Conservation (phyloP, 176 grass and related monocot species). For the Hordeum vulgare region MorexV3_pseudomolecules_assembly NC_058522.1:487083333-487083832, state of each 20-base stretch:
- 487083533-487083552: neutral
- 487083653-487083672: neutral
- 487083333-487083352: constrained; percentile 86
- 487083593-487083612: constrained; percentile 70
- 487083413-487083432: constrained; percentile 85
- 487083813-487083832: neutral
- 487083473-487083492: neutral
- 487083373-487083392: constrained; percentile 98
- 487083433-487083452: constrained; percentile 96
- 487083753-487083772: neutral
- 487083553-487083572: constrained; percentile 64
- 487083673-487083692: neutral
- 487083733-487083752: too few species aligned
- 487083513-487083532: neutral
- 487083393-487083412: constrained; percentile 79
- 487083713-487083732: neutral
- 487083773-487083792: neutral
- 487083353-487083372: constrained; percentile 73
- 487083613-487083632: constrained; percentile 93
- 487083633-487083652: constrained; percentile 62
- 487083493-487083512: neutral
- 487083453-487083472: constrained; percentile 56
- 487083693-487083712: neutral
- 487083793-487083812: neutral
- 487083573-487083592: constrained; percentile 99